Percentiles rank a stretch among this genome's conserved stretches.
Conservation (phyloP, 2,329 filamentous ascomycete species). For the Penicillium sumatraense region DNA sequence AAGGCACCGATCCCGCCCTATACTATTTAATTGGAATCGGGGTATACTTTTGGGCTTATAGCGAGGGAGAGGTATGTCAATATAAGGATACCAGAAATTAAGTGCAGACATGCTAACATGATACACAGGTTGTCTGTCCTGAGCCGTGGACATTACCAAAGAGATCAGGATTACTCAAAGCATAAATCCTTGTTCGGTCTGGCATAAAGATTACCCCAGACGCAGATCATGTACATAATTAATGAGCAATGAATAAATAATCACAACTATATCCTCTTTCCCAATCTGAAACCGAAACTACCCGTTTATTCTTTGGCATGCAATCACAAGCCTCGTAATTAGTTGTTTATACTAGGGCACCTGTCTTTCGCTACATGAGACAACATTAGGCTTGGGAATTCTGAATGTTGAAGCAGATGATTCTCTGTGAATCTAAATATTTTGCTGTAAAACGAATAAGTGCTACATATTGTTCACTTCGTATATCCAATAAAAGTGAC, state of each 20-base stretch:
- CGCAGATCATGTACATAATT: constrained; percentile 19
- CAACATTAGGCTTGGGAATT: no score
- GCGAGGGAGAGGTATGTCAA: constrained; percentile 85
- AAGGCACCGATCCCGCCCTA: constrained; percentile 86
- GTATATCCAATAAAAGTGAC: neutral
- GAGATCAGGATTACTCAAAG: constrained; percentile 41
- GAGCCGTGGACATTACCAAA: constrained; percentile 73
- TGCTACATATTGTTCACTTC: no score
- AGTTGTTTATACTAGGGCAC: no score
- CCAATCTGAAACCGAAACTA: no score
- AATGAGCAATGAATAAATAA: neutral
- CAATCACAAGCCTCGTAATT: no score
- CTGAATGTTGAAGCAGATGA: no score
- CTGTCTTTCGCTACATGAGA: no score
- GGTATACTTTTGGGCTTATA: constrained; percentile 96
- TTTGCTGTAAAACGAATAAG: no score
- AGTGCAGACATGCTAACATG: constrained; percentile 8
- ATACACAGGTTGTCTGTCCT: constrained; percentile 65
- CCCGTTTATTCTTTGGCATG: no score
- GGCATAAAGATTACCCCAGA: constrained; percentile 15
- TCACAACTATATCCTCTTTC: neutral
- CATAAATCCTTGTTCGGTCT: constrained; percentile 25
- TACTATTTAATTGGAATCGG: constrained; percentile 87
- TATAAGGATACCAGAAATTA: neutral
- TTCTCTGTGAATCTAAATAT: no score